Conservation (phyloP, 1,284 basidiomycete genomes). For the Apiotrichum domesticum region DNA sequence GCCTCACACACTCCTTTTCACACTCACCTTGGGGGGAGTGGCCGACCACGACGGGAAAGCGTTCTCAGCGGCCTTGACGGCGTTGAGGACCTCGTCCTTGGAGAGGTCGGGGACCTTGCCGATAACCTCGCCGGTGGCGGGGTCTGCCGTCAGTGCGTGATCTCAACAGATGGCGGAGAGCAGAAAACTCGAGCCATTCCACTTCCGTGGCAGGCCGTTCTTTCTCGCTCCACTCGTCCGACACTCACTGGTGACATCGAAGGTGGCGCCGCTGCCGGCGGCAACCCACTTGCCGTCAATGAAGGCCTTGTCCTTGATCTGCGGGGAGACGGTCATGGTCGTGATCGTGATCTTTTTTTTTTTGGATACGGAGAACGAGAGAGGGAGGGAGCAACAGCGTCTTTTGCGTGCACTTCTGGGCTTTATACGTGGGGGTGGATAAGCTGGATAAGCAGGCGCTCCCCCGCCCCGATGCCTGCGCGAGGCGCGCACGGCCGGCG, state of each 20-base stretch:
- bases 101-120: constrained; percentile 81
- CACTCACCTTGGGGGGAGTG: constrained; percentile 52
- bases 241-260: constrained; percentile 63
- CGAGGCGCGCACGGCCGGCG: too few species aligned
- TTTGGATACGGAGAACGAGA: too few species aligned
- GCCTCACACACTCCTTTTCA: too few species aligned
- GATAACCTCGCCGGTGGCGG: constrained; percentile 66
- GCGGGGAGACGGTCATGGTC: constrained; percentile 11
- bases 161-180: neutral
- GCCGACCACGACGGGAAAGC: constrained; percentile 73
- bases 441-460: too few species aligned
- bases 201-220: too few species aligned
- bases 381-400: too few species aligned
- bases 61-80: constrained; percentile 64
- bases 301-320: constrained; percentile 51
- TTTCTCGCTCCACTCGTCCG: too few species aligned
- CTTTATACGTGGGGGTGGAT: too few species aligned
- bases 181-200: too few species aligned
- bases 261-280: constrained; percentile 59
- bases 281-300: constrained; percentile 78
- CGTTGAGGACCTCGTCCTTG: constrained; percentile 65
- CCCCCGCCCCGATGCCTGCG: too few species aligned
- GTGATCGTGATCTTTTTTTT: too few species aligned
- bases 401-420: too few species aligned
- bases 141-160: constrained; percentile 54